Percentiles rank a stretch among this genome's conserved stretches.
phyloP scores from a whole-genome alignment of 257 asterid genomes.

The Echium plantagineum region DNA sequence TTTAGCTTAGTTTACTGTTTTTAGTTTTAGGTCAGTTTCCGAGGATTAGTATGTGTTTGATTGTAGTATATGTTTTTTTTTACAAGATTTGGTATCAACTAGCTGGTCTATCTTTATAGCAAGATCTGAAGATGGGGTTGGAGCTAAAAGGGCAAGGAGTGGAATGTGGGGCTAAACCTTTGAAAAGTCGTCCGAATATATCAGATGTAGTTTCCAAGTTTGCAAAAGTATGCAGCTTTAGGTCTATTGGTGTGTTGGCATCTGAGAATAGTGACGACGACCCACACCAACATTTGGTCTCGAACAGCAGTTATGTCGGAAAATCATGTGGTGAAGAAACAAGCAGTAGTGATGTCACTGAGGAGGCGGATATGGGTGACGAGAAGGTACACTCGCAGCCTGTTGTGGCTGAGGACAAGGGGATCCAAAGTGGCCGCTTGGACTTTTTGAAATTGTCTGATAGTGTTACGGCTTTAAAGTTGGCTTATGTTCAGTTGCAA shows the following conservation, averaged over 20 bases:
- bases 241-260: slow-evolving; percentile 69
- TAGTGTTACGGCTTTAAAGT: slow-evolving; percentile 38
- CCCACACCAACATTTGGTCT: slow-evolving; percentile 15
- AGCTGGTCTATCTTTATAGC: background rate
- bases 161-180: slow-evolving; percentile 45
- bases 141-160: slow-evolving; percentile 26
- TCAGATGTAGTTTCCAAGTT: slow-evolving; percentile 37
- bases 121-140: slow-evolving; percentile 35
- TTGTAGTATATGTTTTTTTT: background rate
- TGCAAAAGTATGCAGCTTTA: slow-evolving; percentile 39
- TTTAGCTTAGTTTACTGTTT: background rate
- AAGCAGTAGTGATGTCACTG: slow-evolving; percentile 17
- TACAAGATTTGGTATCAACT: background rate
- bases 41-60: background rate
- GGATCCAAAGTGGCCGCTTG: slow-evolving; percentile 19
- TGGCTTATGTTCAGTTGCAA: slow-evolving; percentile 70
- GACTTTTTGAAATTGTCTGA: slow-evolving; percentile 49
- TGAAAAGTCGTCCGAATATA: slow-evolving; percentile 37
- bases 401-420: slow-evolving; percentile 14
- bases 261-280: slow-evolving; percentile 19
- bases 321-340: slow-evolving; percentile 23
- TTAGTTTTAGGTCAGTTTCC: background rate
- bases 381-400: slow-evolving; percentile 14
- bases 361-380: slow-evolving; percentile 19
- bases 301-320: slow-evolving; percentile 6